Evolutionary conservation across 2,329 filamentous ascomycete genomes (phyloP), one percentile per base, ranked within the genome.

Genomic region (Apiospora marii): DNA sequence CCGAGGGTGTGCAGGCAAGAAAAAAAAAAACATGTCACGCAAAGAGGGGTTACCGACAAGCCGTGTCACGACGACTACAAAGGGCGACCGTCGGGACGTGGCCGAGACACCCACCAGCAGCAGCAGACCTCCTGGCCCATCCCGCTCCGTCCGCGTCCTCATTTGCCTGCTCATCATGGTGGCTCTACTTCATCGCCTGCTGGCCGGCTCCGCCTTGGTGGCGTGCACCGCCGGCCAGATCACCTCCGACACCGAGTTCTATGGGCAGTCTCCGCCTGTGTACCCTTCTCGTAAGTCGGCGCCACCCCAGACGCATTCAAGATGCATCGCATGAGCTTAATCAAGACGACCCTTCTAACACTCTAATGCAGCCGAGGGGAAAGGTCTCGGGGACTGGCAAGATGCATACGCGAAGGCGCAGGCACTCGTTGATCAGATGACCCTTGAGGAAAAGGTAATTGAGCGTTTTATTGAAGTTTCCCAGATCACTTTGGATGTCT

Each of bases 281-380:
- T 88, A 88, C 75, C 87, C 87, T 6, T 86, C 87, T 8, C 87
- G 86, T 88, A 75, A 79, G 86, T 82, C 44, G 22, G 4, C 30
- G 14, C 3, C 34, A 37, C 58, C 27, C n/a, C 48, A 61, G 30
- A 24, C 13, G 19, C 43, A 43, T 7, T 24, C 27, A 24, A 49
- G 13, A 37, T 30, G 49, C 53, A 27, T 16, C n/a, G 16, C 19
- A 13, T 27, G 34, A 19, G 49, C 7, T 51, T 67, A 74, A 69
- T 51, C 64, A 74, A 69, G 75, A 72, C 37, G 70, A 12, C 3
- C 7, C 7, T n/a, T n/a, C 58, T 64, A 12, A 64, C 58, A 67
- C 72, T 41, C 44, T 69, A 46, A 14, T 24, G 27, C 74, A 81
- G 80, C 81, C 4, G 72, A 78, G 22, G 79, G 77, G 14, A 76